Evolutionary conservation across 495 filamentous ascomycete genomes (phyloP).

Genomic region (Lentithecium fluviatile): DNA sequence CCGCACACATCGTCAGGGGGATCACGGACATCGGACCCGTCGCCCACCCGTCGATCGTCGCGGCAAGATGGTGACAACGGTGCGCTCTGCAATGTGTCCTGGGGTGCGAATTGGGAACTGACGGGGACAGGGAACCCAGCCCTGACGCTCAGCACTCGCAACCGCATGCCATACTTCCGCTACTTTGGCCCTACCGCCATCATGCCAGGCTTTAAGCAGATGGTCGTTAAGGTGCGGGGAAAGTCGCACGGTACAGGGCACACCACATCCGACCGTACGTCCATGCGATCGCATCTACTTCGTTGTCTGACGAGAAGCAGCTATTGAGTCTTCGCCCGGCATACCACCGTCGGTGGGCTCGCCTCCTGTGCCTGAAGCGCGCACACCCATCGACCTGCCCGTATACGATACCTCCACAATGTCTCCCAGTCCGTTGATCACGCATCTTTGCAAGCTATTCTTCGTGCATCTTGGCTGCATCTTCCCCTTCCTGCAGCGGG

Average conservation of each 20-base stretch:
- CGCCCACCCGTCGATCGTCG: slow-evolving; percentile 1
- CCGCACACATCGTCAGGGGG: slow-evolving; percentile 10
- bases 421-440: slow-evolving; percentile 69
- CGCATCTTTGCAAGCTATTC: slow-evolving; percentile 72
- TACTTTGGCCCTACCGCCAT: slow-evolving; percentile 89
- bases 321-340: slow-evolving; percentile 33
- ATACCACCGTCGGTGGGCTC: slow-evolving; percentile 46
- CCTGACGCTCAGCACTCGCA: slow-evolving; percentile 45
- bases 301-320: slow-evolving; percentile 15
- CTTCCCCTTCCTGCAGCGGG: slow-evolving; percentile 73
- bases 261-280: slow-evolving; percentile 46
- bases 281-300: not conserved
- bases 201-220: slow-evolving; percentile 87
- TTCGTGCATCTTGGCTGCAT: slow-evolving; percentile 76
- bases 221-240: slow-evolving; percentile 74
- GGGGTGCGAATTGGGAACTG: not conserved
- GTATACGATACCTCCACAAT: slow-evolving; percentile 72
- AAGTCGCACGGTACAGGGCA: slow-evolving; percentile 51
- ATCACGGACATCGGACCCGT: slow-evolving; percentile 22
- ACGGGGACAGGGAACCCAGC: not conserved
- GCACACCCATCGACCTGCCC: slow-evolving; percentile 66
- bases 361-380: slow-evolving; percentile 41
- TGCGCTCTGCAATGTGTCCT: not conserved
- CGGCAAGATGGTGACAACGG: not conserved
- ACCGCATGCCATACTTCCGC: slow-evolving; percentile 80